Evolutionary conservation across 2,329 filamentous ascomycete genomes (phyloP), one percentile per base, ranked within the genome.

Genomic region (Cladophialophora bantiana): DNA sequence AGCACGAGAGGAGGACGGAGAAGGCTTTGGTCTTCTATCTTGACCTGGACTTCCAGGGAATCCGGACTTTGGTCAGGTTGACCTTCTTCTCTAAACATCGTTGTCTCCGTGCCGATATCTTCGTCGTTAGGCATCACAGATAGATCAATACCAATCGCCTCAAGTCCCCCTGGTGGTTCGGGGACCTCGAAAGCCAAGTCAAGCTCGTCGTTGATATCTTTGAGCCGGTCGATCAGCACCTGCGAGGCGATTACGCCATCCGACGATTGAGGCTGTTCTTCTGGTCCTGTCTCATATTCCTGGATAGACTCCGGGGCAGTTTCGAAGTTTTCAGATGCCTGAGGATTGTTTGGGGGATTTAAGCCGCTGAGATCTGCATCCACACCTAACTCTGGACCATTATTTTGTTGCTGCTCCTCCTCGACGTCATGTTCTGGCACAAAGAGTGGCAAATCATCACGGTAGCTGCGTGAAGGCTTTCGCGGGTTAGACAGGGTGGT

Each of bases 101-200:
- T 35, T n/a, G 3, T 18, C 18, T 53, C n/a, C 48, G 3, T 7
- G 3, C n/a, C n/a, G 20, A 12, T 26, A 53, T 53, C n/a, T 26
- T 10, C 20, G 7, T 32, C n/a, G 1, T 62, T 32, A 62, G 31
- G 18, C 26, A 66, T 42, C 12, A n/a, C 59, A 26, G 66, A 53
- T 18, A 52, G 60, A 31, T 64, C 63, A 18, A 70, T 15, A 20
- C 58, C 32, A 52, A 36, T 35, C 31, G 57, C 64, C n/a, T 72
- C 72, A 70, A 73, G 75, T 9, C 73, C 73, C 40, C 69, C 74
- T 45, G 73, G 69, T 1, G 73, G 73, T 18, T 71, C 59, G n/a
- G 73, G 71, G n/a, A 75, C 32, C 4, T 72, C 70, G 45, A 74
- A 61, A 6, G 58, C 66, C 4, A 67, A 31, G n/a, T 57, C 34